Base-by-base conservation (phyloP, 306 rosid species). In the Pyrus communis region DNA sequence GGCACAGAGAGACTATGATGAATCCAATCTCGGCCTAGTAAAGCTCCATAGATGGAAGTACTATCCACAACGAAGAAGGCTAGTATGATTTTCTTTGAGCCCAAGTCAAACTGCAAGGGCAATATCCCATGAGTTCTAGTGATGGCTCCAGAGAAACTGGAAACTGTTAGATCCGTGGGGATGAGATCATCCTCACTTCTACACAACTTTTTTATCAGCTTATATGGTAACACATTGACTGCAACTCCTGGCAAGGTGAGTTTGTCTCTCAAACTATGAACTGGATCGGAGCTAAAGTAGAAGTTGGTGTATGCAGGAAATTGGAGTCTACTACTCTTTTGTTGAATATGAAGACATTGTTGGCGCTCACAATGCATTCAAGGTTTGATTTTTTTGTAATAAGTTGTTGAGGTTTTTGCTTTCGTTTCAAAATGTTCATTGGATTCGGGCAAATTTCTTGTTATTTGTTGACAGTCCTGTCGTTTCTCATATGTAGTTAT, bases 321-420 rank as follows among this genome's bases (percentile, higher is more conserved):
- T 94, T 73, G 96, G 97, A 78, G 95, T 89, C 61, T 95, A 97
- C 86, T 90, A 92, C 73, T 97, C 97, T 62, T 90, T 95, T 78
- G 97, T 95, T 71, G 98, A 95, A 86, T 95, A 86, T 38, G 98
- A 95, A 86, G 98, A 95, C 83, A 79, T 90, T 66, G 9, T 55
- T 69, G 90, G 98, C 10, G 91, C 90, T 77, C 97, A 90, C 85
- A 90, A 84, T 75, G 93, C 97, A 3, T 92, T 92, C 67, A 88
- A 90, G 98, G 96, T 92, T 77, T 83, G 76, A 43, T 60, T 21
- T 27, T 77, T 63, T 5, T 79, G 18, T 62, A 9, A n/a, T 21
- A 68, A 25, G 43, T 51, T 28, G 11, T 23, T 21, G 54, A 18
- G 38, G 51, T 57, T 43, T 64, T 70, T 33, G 75, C 65, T 13